A percentile compares a stretch with the other conserved stretches of the same genome.
Evolutionary conservation across 1,284 basidiomycete species (phyloP).

Genomic region (Papiliotrema fonsecae): DNA sequence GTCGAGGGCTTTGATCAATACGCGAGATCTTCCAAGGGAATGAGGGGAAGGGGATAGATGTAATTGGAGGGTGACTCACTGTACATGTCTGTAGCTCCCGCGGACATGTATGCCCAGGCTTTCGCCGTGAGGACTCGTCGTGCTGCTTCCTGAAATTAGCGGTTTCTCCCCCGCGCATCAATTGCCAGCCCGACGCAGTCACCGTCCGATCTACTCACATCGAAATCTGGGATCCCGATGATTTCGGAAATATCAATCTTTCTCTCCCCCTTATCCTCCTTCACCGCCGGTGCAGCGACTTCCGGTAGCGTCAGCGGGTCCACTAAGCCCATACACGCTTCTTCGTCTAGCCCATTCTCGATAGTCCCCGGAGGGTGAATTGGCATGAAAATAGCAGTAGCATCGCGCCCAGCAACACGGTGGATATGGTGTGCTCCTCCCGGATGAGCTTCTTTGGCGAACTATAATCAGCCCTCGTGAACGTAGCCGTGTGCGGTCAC

Average conservation of each 20-base stretch:
- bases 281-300: conserved; percentile 10
- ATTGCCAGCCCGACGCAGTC: background rate
- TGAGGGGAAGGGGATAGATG: background rate
- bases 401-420: conserved; percentile 43
- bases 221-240: conserved; percentile 46
- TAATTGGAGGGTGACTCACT: conserved; percentile 26
- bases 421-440: conserved; percentile 39
- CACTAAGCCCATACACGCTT: conserved; percentile 22
- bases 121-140: conserved; percentile 36
- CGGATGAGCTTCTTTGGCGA: conserved; percentile 38
- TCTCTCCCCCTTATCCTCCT: conserved; percentile 16
- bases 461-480: conserved; percentile 18
- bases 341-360: conserved; percentile 36
- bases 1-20: conserved; percentile 26
- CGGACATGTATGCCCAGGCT: conserved; percentile 47
- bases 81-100: conserved; percentile 45
- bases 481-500: background rate
- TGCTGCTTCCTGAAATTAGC: conserved; percentile 32
- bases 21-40: background rate
- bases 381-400: conserved; percentile 38
- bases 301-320: conserved; percentile 27
- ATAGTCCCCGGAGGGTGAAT: conserved; percentile 46
- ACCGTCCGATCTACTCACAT: conserved; percentile 19
- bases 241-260: conserved; percentile 39
- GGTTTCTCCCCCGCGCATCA: background rate